Conservation (phyloP, 495 filamentous ascomycete genomes). For the Bombardia bombarda region DNA sequence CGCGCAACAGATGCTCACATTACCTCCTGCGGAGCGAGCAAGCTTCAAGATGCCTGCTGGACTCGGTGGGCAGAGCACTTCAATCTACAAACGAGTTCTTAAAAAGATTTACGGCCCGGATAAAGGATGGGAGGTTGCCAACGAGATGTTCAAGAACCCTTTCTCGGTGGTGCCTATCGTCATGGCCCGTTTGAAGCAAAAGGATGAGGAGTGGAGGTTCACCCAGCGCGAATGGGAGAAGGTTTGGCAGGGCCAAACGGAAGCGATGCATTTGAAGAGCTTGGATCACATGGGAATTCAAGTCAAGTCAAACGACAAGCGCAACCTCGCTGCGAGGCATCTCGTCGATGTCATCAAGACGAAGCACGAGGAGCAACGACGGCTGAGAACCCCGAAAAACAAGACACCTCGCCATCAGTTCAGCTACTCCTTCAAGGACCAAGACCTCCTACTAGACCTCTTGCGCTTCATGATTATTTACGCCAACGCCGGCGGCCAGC, state of each 20-base stretch:
- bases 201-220: constrained; percentile 94
- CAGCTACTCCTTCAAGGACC: constrained; percentile 61
- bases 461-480: constrained; percentile 71
- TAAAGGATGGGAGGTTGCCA: constrained; percentile 71
- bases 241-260: constrained; percentile 91
- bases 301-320: constrained; percentile 77
- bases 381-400: constrained; percentile 50
- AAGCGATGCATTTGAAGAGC: constrained; percentile 86
- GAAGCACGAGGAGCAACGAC: constrained; percentile 78
- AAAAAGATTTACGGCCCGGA: constrained; percentile 97
- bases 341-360: constrained; percentile 78
- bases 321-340: constrained; percentile 77
- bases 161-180: constrained; percentile 79
- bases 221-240: constrained; percentile 96
- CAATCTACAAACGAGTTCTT: constrained; percentile 91
- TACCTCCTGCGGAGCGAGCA: constrained; percentile 61
- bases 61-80: constrained; percentile 86
- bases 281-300: constrained; percentile 91
- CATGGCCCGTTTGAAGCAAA: constrained; percentile 79
- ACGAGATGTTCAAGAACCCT: constrained; percentile 72
- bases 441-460: constrained; percentile 72
- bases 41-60: constrained; percentile 70
- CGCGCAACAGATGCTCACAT: constrained; percentile 72
- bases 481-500: constrained; percentile 57
- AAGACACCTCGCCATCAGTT: constrained; percentile 63